Conservation (phyloP, 2,329 filamentous ascomycete species). For the Zymoseptoria ardabiliae region DNA sequence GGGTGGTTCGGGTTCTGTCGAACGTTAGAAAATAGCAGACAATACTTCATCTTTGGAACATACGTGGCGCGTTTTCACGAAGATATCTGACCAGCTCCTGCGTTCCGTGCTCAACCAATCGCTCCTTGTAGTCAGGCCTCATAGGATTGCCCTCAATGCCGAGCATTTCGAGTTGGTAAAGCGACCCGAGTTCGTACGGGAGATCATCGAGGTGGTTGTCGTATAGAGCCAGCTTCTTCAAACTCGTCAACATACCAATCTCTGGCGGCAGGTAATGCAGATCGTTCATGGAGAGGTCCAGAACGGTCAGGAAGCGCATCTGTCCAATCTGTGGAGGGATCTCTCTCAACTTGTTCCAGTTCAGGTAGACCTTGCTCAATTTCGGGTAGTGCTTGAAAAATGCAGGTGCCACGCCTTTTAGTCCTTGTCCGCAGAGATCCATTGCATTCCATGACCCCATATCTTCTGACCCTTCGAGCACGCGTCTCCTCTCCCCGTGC, state of each 20-base stretch:
- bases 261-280: conserved; percentile 76
- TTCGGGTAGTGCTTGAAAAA: conserved; percentile 80
- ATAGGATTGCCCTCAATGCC: conserved; percentile 90
- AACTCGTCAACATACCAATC: conserved; percentile 91
- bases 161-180: conserved; percentile 81
- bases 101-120: conserved; percentile 81
- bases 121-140: conserved; percentile 63
- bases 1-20: conserved; percentile 67
- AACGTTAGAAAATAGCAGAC: conserved; percentile 6
- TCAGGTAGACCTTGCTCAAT: conserved; percentile 84
- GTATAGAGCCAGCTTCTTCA: conserved; percentile 79
- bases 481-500: conserved; percentile 55
- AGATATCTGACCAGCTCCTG: conserved; percentile 75
- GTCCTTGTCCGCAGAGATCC: conserved; percentile 91
- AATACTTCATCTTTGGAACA: conserved; percentile 28
- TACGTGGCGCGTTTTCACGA: conserved; percentile 78
- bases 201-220: conserved; percentile 81
- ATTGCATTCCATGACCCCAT: conserved; percentile 75
- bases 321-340: conserved; percentile 77
- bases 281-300: conserved; percentile 86
- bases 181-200: conserved; percentile 78
- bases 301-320: conserved; percentile 69
- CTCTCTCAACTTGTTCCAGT: conserved; percentile 78
- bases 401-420: conserved; percentile 70
- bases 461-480: conserved; percentile 50